Base-by-base conservation (phyloP, 1,284 basidiomycete species). In the Pseudozyma sp. region DNA sequence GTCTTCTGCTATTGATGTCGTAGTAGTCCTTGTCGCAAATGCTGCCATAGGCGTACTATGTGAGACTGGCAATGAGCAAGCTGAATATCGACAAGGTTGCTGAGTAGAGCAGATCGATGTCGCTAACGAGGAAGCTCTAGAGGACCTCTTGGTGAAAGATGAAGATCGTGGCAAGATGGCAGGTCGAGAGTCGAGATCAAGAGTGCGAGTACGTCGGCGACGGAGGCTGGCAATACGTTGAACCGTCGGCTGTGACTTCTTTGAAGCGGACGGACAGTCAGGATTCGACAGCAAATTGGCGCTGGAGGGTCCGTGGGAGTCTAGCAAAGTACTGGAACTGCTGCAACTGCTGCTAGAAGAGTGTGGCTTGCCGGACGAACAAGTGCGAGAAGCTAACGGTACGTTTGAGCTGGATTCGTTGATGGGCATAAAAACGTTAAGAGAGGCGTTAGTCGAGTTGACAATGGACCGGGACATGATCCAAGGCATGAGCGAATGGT, bases 121-220 rank as follows among this genome's bases (percentile, higher is more conserved):
- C 36, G 25, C 25, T 31, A 31, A 31, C 25, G 42, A 56, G 1
- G 56, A 54, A 5, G 45, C n/a, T 31, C 35, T 59, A 1, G 31
- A 49, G 3, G 34, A 18, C 10, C n/a, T 35, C 25, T 42, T 52
- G 25, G 31, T 8, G 14, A 50, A 16, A 10, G 64, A 67, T 21
- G 64, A 67, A 8, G 64, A 60, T 16, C 64, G 52, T 39, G 64
- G 58, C 13, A 21, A 38, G 38, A 66, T 52, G 25, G 5, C n/a
- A 6, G 64, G 64, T 12, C 34, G 52, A 18, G 35, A 31, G n/a
- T 48, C 59, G 21, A 59, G 64, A 19, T 67, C 64, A 16, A 56
- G 48, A 13, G 57, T 59, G 14, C 52, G 63, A 14, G 58, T 60
- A 10, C 64, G 58, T 42, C 53, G 45, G 11, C 44, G 43, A 43